Percentiles rank a stretch among this genome's conserved stretches.
Conservation (phyloP, 75 land plant species). For the Isoetes taiwanensis region DNA sequence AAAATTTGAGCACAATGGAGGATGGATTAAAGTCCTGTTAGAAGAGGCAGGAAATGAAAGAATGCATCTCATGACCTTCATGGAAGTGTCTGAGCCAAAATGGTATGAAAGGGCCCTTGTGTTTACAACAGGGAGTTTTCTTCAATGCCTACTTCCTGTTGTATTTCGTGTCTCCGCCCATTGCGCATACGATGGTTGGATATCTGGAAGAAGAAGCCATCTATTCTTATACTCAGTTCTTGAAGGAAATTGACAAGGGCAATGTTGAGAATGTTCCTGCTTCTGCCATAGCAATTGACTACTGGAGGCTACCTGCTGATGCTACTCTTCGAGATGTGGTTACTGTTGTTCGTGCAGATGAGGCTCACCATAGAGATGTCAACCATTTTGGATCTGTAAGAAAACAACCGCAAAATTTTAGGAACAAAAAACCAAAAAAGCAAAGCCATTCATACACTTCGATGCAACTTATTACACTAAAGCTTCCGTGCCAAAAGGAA, state of each 20-base stretch:
- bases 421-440: too few species aligned
- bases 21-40: conserved; percentile 1
- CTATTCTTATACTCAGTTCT: neutral
- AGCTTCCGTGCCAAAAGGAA: too few species aligned
- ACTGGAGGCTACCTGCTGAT: conserved; percentile 1
- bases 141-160: conserved; percentile 7
- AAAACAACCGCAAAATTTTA: too few species aligned
- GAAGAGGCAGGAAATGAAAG: neutral
- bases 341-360: conserved; percentile 1
- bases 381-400: conserved; percentile 5
- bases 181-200: neutral
- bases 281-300: conserved; percentile 3
- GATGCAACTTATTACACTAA: too few species aligned
- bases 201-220: conserved; percentile 4
- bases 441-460: too few species aligned
- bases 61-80: conserved; percentile 8
- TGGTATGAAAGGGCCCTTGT: conserved; percentile 5
- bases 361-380: conserved; percentile 5
- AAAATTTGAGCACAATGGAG: neutral
- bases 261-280: neutral
- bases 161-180: neutral
- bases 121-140: conserved; percentile 3
- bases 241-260: neutral
- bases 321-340: conserved; percentile 4
- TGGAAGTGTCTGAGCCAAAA: neutral